A percentile compares a stretch with the other conserved stretches of the same genome.
phyloP scores from a whole-genome alignment of 306 rosid genomes.

The Sicyos baderoa region DNA sequence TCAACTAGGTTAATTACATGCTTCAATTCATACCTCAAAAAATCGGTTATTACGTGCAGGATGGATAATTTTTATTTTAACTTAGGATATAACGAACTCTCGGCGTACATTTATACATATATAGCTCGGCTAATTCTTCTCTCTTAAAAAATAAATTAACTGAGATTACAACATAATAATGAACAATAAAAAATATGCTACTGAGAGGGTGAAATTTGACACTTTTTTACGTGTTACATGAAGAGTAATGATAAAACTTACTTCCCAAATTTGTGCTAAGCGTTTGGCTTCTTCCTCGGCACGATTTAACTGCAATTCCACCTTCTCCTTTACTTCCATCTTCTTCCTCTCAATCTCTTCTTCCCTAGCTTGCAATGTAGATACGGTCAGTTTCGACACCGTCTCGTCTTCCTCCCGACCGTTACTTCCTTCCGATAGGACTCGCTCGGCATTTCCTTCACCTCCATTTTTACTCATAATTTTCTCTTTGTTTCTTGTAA shows the following conservation, averaged over 20 bases:
- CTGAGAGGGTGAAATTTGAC: neutral
- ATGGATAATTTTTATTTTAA: too few relatives aligned
- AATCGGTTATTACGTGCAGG: too few relatives aligned
- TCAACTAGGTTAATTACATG: too few relatives aligned
- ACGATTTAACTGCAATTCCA: constrained; percentile 68
- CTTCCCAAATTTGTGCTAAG: constrained; percentile 80
- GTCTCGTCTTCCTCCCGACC: constrained; percentile 45
- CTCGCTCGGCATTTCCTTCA: constrained; percentile 50
- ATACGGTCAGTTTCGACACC: constrained; percentile 42
- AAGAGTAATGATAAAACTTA: constrained; percentile 25
- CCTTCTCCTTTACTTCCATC: constrained; percentile 74
- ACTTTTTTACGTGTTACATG: neutral
- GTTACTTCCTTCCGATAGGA: constrained; percentile 34
- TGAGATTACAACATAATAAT: neutral
- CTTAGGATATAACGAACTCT: too few relatives aligned
- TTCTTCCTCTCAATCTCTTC: constrained; percentile 89
- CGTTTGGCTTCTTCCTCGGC: constrained; percentile 87
- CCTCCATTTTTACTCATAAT: constrained; percentile 50
- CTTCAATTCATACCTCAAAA: too few relatives aligned
- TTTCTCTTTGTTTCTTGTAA: constrained; percentile 19
- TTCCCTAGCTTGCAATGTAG: constrained; percentile 61
- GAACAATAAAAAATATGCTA: neutral
- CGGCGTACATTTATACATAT: too few relatives aligned
- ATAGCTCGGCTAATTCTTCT: too few relatives aligned
- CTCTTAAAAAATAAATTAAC: too few relatives aligned